A percentile compares a stretch with the other conserved stretches of the same genome.
Conservation (phyloP, 2,329 filamentous ascomycete genomes). For the Chaetomium globosum region DNA sequence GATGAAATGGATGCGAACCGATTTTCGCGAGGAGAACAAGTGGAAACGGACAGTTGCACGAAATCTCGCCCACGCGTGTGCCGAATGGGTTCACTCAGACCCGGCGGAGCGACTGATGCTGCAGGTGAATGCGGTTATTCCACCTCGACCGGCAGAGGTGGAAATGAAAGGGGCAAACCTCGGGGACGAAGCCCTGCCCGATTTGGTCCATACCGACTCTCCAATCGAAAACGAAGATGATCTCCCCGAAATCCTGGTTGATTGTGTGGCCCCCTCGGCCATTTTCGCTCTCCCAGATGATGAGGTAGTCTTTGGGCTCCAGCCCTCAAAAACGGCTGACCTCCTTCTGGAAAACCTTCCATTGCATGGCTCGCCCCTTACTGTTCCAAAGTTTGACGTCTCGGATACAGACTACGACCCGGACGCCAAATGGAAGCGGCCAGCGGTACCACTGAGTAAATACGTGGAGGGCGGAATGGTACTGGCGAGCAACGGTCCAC, state of each 20-base stretch:
- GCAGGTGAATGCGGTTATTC: slow-evolving; percentile 64
- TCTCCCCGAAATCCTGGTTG: slow-evolving; percentile 38
- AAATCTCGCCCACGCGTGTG: slow-evolving; percentile 79
- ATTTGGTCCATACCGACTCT: slow-evolving; percentile 66
- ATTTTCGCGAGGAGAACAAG: slow-evolving; percentile 90
- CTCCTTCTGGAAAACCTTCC: slow-evolving; percentile 79
- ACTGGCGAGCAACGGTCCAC: slow-evolving; percentile 65
- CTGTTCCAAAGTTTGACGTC: slow-evolving; percentile 60
- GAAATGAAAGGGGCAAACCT: slow-evolving; percentile 38
- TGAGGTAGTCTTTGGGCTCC: slow-evolving; percentile 77
- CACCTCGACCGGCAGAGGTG: slow-evolving; percentile 40
- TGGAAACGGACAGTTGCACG: slow-evolving; percentile 86
- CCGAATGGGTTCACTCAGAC: slow-evolving; percentile 72
- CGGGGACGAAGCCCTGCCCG: slow-evolving; percentile 61
- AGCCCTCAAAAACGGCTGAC: slow-evolving; percentile 73
- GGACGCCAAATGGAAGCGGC: slow-evolving; percentile 72
- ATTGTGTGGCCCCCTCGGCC: slow-evolving; percentile 68
- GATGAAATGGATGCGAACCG: slow-evolving; percentile 97
- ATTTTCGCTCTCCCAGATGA: slow-evolving; percentile 83
- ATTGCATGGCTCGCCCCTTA: slow-evolving; percentile 69
- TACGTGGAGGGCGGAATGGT: slow-evolving; percentile 81
- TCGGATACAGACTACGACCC: slow-evolving; percentile 62
- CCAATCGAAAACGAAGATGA: slow-evolving; percentile 51
- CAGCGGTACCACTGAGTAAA: slow-evolving; percentile 83
- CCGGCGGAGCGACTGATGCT: slow-evolving; percentile 65